These are phyloP conservation scores for Kappamyces sp. DNA, from an alignment of 192 early-diverging fungal genomes.

Conservation along the genomic window DNA sequence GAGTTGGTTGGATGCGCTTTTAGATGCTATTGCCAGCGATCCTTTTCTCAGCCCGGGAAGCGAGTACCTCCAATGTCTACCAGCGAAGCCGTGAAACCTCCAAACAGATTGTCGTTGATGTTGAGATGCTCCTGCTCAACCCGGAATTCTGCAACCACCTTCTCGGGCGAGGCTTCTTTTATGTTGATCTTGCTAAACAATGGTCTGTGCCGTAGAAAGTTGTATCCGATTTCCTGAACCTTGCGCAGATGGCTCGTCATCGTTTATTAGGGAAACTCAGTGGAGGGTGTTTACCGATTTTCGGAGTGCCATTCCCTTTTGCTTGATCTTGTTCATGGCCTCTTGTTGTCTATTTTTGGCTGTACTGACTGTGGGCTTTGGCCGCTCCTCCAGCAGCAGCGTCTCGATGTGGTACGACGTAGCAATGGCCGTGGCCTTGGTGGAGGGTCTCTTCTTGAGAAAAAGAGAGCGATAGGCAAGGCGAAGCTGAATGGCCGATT, in stretches of 20 bases:
- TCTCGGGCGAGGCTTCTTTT: background rate
- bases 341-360: constrained; percentile 9
- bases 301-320: constrained; percentile 1
- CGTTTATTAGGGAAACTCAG: too few relatives aligned
- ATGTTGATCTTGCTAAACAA: constrained; percentile 3
- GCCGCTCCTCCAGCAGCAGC: too few relatives aligned
- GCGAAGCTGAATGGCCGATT: background rate
- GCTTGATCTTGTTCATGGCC: background rate
- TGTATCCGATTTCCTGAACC: background rate
- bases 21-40: constrained; percentile 3
- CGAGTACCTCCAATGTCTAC: constrained; percentile 13
- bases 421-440: background rate
- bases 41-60: background rate
- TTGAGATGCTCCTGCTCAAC: constrained; percentile 10
- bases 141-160: background rate
- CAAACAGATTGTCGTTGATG: constrained; percentile 9
- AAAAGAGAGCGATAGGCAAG: background rate
- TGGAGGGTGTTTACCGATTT: too few relatives aligned
- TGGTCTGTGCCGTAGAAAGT: background rate
- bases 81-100: constrained; percentile 6
- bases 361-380: too few relatives aligned
- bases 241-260: too few relatives aligned
- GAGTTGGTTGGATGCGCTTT: background rate
- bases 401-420: background rate
- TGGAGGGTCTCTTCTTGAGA: background rate